Evolutionary conservation across 306 rosid species (phyloP).

Genomic region (Herpetospermum pedunculosum): DNA sequence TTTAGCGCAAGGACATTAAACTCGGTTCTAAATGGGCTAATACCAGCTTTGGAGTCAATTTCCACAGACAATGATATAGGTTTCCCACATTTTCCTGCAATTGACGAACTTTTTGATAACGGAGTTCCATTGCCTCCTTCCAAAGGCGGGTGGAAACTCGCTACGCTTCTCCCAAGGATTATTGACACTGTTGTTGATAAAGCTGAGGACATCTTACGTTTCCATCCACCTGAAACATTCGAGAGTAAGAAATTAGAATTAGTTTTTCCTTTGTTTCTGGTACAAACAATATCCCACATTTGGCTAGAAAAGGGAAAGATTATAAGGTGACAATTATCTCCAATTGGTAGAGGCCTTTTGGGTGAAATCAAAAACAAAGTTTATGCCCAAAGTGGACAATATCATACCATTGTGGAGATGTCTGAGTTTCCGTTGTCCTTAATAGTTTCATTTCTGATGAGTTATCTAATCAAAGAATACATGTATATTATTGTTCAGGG

Average conservation of each 20-base stretch:
- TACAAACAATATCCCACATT: too few species aligned
- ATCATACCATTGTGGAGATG: too few species aligned
- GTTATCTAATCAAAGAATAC: too few species aligned
- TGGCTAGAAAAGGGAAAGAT: too few species aligned
- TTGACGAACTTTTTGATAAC: slow-evolving; percentile 39
- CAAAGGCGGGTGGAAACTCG: slow-evolving; percentile 12
- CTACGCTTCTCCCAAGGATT: slow-evolving; percentile 27
- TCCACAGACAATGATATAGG: slow-evolving; percentile 17
- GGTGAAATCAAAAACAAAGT: too few species aligned
- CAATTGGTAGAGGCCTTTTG: too few species aligned
- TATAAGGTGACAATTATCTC: too few species aligned
- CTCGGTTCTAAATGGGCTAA: slow-evolving; percentile 32
- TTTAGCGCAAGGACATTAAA: slow-evolving; percentile 22
- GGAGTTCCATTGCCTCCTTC: slow-evolving; percentile 35
- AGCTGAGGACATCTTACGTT: slow-evolving; percentile 30
- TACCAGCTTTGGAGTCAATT: slow-evolving; percentile 23
- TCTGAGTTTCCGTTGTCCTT: too few species aligned
- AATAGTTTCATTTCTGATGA: too few species aligned
- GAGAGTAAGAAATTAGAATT: slow-evolving; percentile 29
- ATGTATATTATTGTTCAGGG: slow-evolving; percentile 33
- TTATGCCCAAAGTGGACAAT: too few species aligned
- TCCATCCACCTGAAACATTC: slow-evolving; percentile 41
- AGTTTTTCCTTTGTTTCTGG: too few species aligned
- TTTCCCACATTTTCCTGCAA: slow-evolving; percentile 40
- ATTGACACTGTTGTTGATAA: slow-evolving; percentile 17